Percentiles rank a stretch among this genome's conserved stretches.
These are phyloP conservation scores for Picocystis sp. DNA, from an alignment of 163 green algal species.

Conservation along the genomic window DNA sequence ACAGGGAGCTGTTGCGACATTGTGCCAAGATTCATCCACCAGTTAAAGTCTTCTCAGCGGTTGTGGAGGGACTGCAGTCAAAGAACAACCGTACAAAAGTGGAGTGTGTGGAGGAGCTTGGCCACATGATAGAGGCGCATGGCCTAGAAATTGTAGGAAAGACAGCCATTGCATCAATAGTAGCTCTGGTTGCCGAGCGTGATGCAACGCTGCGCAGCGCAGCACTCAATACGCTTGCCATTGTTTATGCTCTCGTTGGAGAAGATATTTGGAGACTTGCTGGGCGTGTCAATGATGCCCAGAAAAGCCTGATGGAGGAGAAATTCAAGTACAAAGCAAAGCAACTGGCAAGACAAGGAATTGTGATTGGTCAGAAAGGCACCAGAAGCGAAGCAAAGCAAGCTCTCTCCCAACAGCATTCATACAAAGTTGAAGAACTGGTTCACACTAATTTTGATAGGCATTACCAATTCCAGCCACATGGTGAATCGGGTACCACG, in stretches of 20 bases:
- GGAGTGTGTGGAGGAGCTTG: slow-evolving; percentile 68
- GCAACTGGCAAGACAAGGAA: slow-evolving; percentile 14
- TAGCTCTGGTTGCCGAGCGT: slow-evolving; percentile 50
- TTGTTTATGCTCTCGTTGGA: slow-evolving; percentile 52
- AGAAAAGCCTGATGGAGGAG: slow-evolving; percentile 73
- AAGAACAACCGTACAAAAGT: slow-evolving; percentile 82
- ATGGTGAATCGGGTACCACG: background rate
- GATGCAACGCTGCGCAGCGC: slow-evolving; percentile 55
- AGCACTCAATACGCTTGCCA: slow-evolving; percentile 49
- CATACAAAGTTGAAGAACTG: background rate
- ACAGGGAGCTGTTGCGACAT: slow-evolving; percentile 52
- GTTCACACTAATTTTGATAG: background rate
- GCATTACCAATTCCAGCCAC: background rate
- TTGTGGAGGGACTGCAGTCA: slow-evolving; percentile 44
- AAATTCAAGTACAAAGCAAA: slow-evolving; percentile 68
- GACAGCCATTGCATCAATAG: slow-evolving; percentile 31
- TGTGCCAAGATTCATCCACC: slow-evolving; percentile 23
- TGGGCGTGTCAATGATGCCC: slow-evolving; percentile 44
- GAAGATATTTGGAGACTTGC: slow-evolving; percentile 50
- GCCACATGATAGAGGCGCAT: slow-evolving; percentile 23
- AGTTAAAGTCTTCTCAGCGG: slow-evolving; percentile 35
- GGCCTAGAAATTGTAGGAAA: slow-evolving; percentile 25
- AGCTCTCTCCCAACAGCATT: background rate
- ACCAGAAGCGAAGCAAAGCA: too few species aligned
- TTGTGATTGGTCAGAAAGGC: too few species aligned